phyloP scores from a whole-genome alignment of 2,329 filamentous ascomycete species.

The Coniella vitis region DNA sequence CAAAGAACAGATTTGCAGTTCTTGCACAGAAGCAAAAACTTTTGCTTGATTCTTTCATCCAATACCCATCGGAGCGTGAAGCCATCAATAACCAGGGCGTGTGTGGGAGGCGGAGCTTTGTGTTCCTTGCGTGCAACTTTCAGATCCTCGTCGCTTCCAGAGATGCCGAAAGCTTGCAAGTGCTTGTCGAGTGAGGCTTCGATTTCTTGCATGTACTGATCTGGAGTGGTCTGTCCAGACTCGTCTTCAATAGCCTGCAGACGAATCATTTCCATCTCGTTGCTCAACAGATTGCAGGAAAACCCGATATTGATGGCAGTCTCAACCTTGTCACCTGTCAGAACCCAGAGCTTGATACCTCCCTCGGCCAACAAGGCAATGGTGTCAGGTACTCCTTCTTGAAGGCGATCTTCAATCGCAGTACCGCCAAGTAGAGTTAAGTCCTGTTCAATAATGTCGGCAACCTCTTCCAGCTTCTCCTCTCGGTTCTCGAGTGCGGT shows the following conservation, averaged over 20 bases:
- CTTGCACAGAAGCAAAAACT: slow-evolving; percentile 92
- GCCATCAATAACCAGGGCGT: slow-evolving; percentile 91
- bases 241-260: slow-evolving; percentile 78
- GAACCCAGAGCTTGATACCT: slow-evolving; percentile 96
- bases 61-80: slow-evolving; percentile 87
- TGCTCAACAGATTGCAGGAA: slow-evolving; percentile 94
- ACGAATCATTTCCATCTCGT: slow-evolving; percentile 94
- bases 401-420: slow-evolving; percentile 92
- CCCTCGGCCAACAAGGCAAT: slow-evolving; percentile 86
- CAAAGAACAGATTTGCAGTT: slow-evolving; percentile 95
- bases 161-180: slow-evolving; percentile 67
- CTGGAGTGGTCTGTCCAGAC: slow-evolving; percentile 38
- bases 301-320: slow-evolving; percentile 99
- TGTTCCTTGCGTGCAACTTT: slow-evolving; percentile 73
- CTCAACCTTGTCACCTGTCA: slow-evolving; percentile 97
- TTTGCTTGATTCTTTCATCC: slow-evolving; percentile 75
- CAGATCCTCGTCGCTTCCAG: slow-evolving; percentile 80
- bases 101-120: slow-evolving; percentile 76
- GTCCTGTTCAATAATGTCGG: slow-evolving; percentile 86
- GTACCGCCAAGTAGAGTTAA: slow-evolving; percentile 85
- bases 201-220: slow-evolving; percentile 48
- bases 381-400: slow-evolving; percentile 94
- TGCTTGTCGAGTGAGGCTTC: slow-evolving; percentile 69
- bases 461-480: slow-evolving; percentile 83
- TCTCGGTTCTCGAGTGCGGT: slow-evolving; percentile 80